Evolutionary conservation across 257 asterid genomes (phyloP), one percentile per base, ranked within the genome.

Genomic region (Scutellaria minor): DNA sequence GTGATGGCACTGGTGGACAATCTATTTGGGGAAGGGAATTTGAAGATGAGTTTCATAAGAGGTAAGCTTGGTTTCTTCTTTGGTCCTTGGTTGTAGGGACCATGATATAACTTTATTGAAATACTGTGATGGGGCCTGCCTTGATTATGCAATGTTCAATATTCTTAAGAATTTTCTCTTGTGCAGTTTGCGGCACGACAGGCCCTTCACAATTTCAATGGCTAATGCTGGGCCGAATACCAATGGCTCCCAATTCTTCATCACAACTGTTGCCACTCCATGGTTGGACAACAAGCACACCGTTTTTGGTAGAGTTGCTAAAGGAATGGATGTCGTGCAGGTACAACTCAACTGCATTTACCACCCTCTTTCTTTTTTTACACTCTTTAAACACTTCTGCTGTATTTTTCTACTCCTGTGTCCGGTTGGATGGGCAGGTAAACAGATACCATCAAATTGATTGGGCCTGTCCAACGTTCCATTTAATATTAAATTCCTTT

Each of bases 201-300:
- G 98, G 77, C 97, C 99, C 45, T 95, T 95, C 86, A 95, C 98
- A 5, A 76, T 92, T 20, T 95, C 99, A 42, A 95, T 95, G 99
- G 99, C 99, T 22, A 95, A 95, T 87, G 97, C 96, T 66, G 98
- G 99, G 68, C 98, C 98, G 70, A 92, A 88, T 86, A 90, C 98
- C 77, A 95, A 95, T 37, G 98, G 99, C 42, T 95, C 99, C 58
- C 98, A 95, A 48, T 95, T 95, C 79, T 95, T 95, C 75, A 85
- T 92, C 56, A 92, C 99, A 31, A 95, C 98, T 4, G 97, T 95
- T 75, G 98, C 99, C 75, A 92, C 99, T 75, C 97, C 98, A 37
- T 95, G 98, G 99, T 79, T 95, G 85, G 99, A 95, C 86, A 95
- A 92, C 86, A 95, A 92, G 82, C 99, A 95, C 85, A 92, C 99